Base-by-base conservation (phyloP, 495 filamentous ascomycete species). In the Trypethelium eluteriae region DNA sequence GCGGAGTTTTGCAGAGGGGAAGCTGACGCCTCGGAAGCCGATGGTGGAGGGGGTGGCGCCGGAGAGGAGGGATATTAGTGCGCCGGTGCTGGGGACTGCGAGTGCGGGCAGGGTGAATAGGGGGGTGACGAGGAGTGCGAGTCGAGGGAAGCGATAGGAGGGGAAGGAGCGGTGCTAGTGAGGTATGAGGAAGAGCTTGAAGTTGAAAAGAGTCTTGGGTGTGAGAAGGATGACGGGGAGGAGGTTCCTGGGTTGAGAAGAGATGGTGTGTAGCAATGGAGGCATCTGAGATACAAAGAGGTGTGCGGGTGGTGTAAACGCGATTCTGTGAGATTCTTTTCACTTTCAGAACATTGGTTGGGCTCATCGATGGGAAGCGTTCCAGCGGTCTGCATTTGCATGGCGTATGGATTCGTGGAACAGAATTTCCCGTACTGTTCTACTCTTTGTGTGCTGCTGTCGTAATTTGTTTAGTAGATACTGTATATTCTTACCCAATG, bases 11-110 rank as follows among this genome's bases (percentile, higher is more conserved):
- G 75, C 75, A 2, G 61, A 67, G 16, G 77, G 77, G 14, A 71
- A 74, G 34, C 64, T 68, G 47, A 78, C 77, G 71, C 76, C 77
- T 64, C 56, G 68, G 63, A 74, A 73, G 73, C 70, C 74, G 72
- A 75, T 77, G 77, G 62, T 77, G 65, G 73, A 67, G 38, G 72
- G 73, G 34, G 69, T 63, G 2, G 68, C 25, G 14, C 63, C 39
- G 38, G 73, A 69, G 67, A 68, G 77, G 62, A 68, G 77, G 61
- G 76, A 79, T 68, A 73, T 77, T 59, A 78, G 75, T 68, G 77
- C 77, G 65, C 77, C 77, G 32, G 73, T 73, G 36, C 35, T 74
- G 61, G 70, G 72, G 1, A 36, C 53, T 9, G 53, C 53, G 32
- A 59, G 53, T 59, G 18, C 32, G 53, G 32, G 53, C 0, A 59